phyloP scores from a whole-genome alignment of 805 yeast species.

The Candida adriatica region DNA sequence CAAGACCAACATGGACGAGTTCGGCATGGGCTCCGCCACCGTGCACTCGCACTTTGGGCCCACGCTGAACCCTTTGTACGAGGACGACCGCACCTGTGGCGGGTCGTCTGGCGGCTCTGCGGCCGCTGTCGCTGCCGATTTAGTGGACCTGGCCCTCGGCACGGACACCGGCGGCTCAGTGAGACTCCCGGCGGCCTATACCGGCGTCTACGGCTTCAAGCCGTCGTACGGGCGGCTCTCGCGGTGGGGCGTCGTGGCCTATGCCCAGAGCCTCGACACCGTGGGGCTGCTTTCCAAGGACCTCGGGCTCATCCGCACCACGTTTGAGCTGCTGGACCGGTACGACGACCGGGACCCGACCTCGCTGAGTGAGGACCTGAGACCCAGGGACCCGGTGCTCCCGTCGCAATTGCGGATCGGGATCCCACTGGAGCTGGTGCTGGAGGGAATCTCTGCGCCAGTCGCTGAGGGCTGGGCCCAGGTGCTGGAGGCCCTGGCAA shows the following conservation, averaged over 20 bases:
- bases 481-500: conserved; percentile 37
- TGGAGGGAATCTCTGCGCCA: conserved; percentile 44
- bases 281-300: conserved; percentile 73
- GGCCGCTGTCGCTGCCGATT: conserved; percentile 72
- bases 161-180: conserved; percentile 98
- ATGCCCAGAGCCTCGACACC: conserved; percentile 92
- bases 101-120: conserved; percentile 98
- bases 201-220: conserved; percentile 81
- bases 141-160: conserved; percentile 75
- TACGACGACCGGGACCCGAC: conserved; percentile 81
- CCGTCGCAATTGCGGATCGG: conserved; percentile 47
- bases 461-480: conserved; percentile 42
- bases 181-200: conserved; percentile 84
- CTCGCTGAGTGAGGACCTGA: conserved; percentile 32
- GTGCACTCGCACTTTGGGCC: conserved; percentile 51
- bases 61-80: conserved; percentile 45
- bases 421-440: conserved; percentile 58
- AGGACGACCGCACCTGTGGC: conserved; percentile 49
- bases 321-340: conserved; percentile 49
- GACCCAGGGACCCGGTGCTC: conserved; percentile 22
- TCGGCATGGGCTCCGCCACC: conserved; percentile 90
- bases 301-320: conserved; percentile 36
- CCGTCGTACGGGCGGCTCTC: conserved; percentile 92
- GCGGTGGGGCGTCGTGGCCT: conserved; percentile 85
- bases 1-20: conserved; percentile 90